A percentile compares a stretch with the other conserved stretches of the same genome.
phyloP scores from a whole-genome alignment of 139 green algal genomes.

The Coelastrella sp. region DNA sequence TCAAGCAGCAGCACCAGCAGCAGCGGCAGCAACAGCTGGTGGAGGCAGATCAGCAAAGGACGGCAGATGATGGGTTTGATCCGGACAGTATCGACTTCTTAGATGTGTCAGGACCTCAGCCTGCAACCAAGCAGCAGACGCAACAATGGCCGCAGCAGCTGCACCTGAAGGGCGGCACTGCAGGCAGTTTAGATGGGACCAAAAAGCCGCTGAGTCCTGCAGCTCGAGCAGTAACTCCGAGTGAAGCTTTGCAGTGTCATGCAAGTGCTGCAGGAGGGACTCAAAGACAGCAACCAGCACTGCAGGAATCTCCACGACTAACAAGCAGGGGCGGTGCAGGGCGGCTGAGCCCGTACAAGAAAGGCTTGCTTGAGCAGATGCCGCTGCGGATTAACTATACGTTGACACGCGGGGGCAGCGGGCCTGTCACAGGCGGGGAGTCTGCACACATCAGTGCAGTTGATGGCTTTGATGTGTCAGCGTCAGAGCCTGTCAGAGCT shows the following conservation, averaged over 20 bases:
- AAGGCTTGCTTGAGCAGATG: not conserved
- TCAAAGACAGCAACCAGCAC: too few species aligned
- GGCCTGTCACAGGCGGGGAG: not conserved
- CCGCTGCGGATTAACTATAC: not conserved
- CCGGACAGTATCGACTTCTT: too few species aligned
- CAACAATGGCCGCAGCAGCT: not conserved
- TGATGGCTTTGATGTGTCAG: too few species aligned
- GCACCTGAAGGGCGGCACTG: too few species aligned
- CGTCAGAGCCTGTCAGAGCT: too few species aligned
- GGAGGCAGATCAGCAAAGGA: not conserved
- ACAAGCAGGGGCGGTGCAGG: not conserved
- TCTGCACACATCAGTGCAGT: not conserved
- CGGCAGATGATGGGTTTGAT: too few species aligned
- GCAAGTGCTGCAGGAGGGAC: too few species aligned
- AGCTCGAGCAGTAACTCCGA: too few species aligned
- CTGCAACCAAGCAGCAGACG: not conserved
- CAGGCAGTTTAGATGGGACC: too few species aligned
- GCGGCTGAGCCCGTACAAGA: not conserved
- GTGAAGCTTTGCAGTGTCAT: too few species aligned
- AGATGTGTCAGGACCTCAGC: too few species aligned
- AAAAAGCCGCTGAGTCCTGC: too few species aligned
- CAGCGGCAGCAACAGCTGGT: not conserved
- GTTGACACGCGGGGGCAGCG: not conserved
- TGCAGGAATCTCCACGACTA: not conserved
- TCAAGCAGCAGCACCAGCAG: slow-evolving; percentile 7